Percentiles rank a stretch among this genome's conserved stretches.
These are phyloP conservation scores for Lolium perenne DNA, from an alignment of 176 grass and related monocot species.

Conservation along the genomic window DNA sequence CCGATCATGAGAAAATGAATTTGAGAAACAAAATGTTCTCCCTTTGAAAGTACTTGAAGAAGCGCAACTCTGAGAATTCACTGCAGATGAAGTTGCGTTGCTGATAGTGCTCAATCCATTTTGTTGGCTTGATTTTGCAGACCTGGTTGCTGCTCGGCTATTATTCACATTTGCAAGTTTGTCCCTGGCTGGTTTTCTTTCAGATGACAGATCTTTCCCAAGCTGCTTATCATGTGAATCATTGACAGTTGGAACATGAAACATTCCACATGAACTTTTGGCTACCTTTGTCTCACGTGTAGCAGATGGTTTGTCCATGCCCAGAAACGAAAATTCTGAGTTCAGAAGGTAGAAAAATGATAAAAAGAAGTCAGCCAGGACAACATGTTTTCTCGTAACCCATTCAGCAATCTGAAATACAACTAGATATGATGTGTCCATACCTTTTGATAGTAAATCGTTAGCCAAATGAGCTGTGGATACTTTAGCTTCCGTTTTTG, in stretches of 20 bases:
- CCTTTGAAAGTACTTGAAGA: constrained; percentile 73
- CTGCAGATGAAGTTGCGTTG: constrained; percentile 40
- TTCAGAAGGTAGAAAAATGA: constrained; percentile 33
- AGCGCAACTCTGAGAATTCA: constrained; percentile 55
- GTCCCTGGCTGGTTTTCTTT: constrained; percentile 59
- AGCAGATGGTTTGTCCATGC: constrained; percentile 57
- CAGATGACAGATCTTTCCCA: constrained; percentile 45
- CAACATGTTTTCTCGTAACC: neutral
- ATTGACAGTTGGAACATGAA: constrained; percentile 48
- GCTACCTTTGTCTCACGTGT: constrained; percentile 47
- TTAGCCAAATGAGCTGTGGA: constrained; percentile 65
- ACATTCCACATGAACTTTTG: constrained; percentile 50
- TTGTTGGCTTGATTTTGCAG: constrained; percentile 55
- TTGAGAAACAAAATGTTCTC: constrained; percentile 85
- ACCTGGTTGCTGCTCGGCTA: constrained; percentile 43
- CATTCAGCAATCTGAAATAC: constrained; percentile 44
- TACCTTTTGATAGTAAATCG: constrained; percentile 85
- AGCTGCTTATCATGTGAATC: constrained; percentile 55
- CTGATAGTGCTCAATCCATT: constrained; percentile 39
- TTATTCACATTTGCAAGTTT: constrained; percentile 46
- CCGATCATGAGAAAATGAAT: constrained; percentile 77
- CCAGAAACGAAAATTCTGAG: constrained; percentile 52
- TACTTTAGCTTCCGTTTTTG: constrained; percentile 74
- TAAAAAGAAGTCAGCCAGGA: constrained; percentile 31
- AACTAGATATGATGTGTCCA: constrained; percentile 29